Evolutionary conservation across 768 basidiomycete species (phyloP).

Genomic region (Boletus huronensis): DNA sequence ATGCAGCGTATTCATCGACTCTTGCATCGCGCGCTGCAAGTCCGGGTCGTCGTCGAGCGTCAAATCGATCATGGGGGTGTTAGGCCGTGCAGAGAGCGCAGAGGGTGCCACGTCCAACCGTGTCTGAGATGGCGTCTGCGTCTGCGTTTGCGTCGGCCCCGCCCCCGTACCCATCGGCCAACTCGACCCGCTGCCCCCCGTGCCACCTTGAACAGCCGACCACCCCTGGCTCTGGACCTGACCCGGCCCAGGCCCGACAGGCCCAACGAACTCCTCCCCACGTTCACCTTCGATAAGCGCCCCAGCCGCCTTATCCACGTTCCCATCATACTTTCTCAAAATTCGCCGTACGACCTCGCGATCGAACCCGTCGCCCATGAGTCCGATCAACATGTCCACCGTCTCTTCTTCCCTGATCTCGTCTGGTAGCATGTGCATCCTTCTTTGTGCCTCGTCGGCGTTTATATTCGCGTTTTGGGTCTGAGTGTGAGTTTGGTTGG

Average conservation of each 20-base stretch:
- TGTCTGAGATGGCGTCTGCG: conserved; percentile 2
- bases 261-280: conserved; percentile 30
- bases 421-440: conserved; percentile 23
- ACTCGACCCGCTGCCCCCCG: neutral
- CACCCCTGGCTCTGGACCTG: conserved; percentile 15
- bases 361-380: conserved; percentile 42
- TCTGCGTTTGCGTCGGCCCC: neutral
- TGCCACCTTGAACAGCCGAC: neutral
- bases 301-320: conserved; percentile 53
- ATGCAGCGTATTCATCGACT: conserved; percentile 45
- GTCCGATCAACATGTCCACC: conserved; percentile 32
- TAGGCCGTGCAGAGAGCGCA: conserved; percentile 20
- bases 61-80: conserved; percentile 50
- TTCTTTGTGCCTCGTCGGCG: neutral
- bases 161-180: conserved; percentile 1
- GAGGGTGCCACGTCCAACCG: conserved; percentile 10
- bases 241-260: neutral
- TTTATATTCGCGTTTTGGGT: neutral
- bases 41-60: conserved; percentile 55
- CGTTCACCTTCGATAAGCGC: conserved; percentile 53
- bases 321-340: conserved; percentile 56
- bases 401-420: conserved; percentile 29
- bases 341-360: conserved; percentile 50
- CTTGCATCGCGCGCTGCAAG: conserved; percentile 48
- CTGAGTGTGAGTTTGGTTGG: neutral